Conservation (phyloP, 352 stramenopile genomes). For the Phytophthora citricola region DNA sequence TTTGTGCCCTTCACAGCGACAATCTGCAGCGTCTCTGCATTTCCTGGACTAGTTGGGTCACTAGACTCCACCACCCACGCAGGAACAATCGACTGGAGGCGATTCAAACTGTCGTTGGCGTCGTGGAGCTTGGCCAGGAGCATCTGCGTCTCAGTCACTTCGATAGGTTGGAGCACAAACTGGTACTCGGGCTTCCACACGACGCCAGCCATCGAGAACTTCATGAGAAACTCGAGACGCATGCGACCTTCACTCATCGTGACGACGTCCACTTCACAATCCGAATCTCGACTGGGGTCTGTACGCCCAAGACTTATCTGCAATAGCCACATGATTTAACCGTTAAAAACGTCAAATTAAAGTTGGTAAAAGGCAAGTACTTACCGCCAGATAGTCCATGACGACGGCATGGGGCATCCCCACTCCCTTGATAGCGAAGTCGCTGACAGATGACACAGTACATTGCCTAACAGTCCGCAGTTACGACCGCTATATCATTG, state of each 20-base stretch:
- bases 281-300: background rate
- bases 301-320: constrained; percentile 24
- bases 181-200: constrained; percentile 40
- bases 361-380: background rate
- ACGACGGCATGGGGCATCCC: constrained; percentile 35
- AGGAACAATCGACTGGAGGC: constrained; percentile 33
- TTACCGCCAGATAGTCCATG: constrained; percentile 36
- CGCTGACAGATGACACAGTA: constrained; percentile 29
- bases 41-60: background rate
- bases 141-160: constrained; percentile 38
- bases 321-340: background rate
- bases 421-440: constrained; percentile 36
- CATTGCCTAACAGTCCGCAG: constrained; percentile 26
- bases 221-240: constrained; percentile 31
- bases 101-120: constrained; percentile 31
- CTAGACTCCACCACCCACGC: constrained; percentile 20
- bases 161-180: constrained; percentile 35
- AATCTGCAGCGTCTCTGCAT: constrained; percentile 18
- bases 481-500: background rate
- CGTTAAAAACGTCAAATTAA: background rate
- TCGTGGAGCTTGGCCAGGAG: constrained; percentile 34
- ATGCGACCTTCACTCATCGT: constrained; percentile 30
- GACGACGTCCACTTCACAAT: constrained; percentile 36
- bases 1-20: constrained; percentile 25
- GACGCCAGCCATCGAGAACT: constrained; percentile 34